Percentiles rank a stretch among this genome's conserved stretches.
Evolutionary conservation across 1,284 basidiomycete species (phyloP).

Genomic region (Cystobasidium pallidum): DNA sequence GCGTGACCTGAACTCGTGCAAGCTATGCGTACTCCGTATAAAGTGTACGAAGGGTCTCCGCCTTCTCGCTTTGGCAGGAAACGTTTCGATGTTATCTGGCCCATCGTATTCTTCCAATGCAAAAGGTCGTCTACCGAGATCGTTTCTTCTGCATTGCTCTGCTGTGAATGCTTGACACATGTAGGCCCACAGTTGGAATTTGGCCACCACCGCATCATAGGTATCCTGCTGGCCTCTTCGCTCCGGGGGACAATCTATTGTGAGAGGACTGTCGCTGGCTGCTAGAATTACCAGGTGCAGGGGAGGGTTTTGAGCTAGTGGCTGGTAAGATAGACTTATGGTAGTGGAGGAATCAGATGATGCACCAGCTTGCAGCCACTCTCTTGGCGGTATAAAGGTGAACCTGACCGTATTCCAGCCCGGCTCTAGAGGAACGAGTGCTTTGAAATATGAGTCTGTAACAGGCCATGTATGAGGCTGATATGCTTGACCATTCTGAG

Average conservation of each 20-base stretch:
- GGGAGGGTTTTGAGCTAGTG: conserved; percentile 33
- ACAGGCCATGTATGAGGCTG: conserved; percentile 37
- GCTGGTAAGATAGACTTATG: conserved; percentile 13
- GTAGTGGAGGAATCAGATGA: conserved; percentile 3
- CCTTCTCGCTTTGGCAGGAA: conserved; percentile 19
- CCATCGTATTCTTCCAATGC: conserved; percentile 39
- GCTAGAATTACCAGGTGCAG: conserved; percentile 41
- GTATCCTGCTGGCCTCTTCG: conserved; percentile 32
- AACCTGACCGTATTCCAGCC: conserved; percentile 15
- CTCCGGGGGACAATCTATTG: conserved; percentile 42
- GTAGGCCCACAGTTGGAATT: conserved; percentile 43
- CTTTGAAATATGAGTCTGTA: conserved; percentile 41
- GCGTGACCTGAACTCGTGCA: conserved; percentile 29
- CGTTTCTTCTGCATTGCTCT: conserved; percentile 28
- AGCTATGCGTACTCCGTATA: conserved; percentile 27
- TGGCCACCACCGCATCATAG: conserved; percentile 32
- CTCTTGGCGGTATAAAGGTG: conserved; percentile 15
- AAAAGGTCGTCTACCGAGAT: conserved; percentile 30
- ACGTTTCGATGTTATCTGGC: conserved; percentile 34
- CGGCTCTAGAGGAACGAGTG: conserved; percentile 32
- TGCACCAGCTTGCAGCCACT: conserved; percentile 2
- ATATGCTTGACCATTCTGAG: conserved; percentile 7
- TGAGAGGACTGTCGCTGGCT: conserved; percentile 39
- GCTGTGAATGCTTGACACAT: conserved; percentile 44
- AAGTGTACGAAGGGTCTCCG: conserved; percentile 36